Evolutionary conservation across 345 rosid species (phyloP).

Genomic region (Bruguiera sexangula): DNA sequence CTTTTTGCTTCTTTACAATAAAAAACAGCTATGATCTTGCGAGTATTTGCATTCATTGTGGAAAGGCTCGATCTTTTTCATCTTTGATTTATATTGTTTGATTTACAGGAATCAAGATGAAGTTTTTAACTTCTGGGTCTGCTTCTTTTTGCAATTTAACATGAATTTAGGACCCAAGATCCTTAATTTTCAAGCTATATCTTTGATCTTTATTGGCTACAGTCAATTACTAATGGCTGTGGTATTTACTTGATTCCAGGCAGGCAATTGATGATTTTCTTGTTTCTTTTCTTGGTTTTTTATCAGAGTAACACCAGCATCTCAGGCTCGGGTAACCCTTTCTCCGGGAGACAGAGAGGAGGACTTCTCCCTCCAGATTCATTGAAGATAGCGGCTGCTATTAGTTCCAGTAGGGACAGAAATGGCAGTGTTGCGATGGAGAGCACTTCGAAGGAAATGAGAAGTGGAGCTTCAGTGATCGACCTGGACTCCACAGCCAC

Average conservation of each 20-base stretch:
- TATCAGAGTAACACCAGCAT: slow-evolving; percentile 46
- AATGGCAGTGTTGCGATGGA: slow-evolving; percentile 47
- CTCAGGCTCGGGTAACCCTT: slow-evolving; percentile 38
- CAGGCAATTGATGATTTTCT: background rate
- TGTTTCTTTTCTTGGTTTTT: slow-evolving; percentile 1
- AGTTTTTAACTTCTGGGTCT: background rate
- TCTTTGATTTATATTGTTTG: background rate
- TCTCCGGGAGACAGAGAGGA: slow-evolving; percentile 37
- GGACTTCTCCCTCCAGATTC: slow-evolving; percentile 23
- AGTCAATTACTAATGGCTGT: too few relatives aligned
- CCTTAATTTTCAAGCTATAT: background rate
- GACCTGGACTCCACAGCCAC: slow-evolving; percentile 45
- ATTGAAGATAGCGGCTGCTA: slow-evolving; percentile 32
- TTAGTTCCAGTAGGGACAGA: slow-evolving; percentile 34
- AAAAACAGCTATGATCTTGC: background rate
- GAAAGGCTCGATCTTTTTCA: background rate
- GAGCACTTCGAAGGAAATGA: slow-evolving; percentile 34
- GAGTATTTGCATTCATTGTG: background rate
- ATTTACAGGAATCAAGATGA: background rate
- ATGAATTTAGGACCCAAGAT: background rate
- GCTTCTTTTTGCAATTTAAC: background rate
- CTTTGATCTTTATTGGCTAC: background rate
- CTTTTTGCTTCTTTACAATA: background rate
- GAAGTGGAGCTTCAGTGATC: slow-evolving; percentile 34
- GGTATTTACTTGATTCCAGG: too few relatives aligned